Percentiles rank a stretch among this genome's conserved stretches.
phyloP scores from a whole-genome alignment of 306 rosid species.

The Neltuma alba region DNA sequence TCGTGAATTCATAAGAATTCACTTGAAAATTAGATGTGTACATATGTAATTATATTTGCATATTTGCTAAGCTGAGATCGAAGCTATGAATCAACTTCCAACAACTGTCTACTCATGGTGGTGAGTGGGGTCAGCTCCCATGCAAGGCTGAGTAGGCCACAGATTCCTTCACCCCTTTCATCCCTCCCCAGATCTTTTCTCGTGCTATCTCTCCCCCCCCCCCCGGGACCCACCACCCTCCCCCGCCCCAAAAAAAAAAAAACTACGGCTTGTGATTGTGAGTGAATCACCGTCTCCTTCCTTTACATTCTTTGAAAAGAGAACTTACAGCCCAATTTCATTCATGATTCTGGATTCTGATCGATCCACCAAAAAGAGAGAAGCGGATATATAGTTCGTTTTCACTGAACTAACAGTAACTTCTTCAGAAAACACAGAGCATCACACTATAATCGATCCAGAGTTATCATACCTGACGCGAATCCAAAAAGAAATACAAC shows the following conservation, averaged over 20 bases:
- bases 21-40: no score
- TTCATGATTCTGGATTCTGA: not conserved
- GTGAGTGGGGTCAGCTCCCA: constrained; percentile 52
- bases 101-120: constrained; percentile 18
- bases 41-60: no score
- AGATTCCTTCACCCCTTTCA: constrained; percentile 37
- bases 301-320: not conserved
- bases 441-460: not conserved
- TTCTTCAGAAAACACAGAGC: not conserved
- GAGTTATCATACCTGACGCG: not conserved
- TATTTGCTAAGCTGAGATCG: not conserved
- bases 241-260: no score
- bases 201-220: no score
- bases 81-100: constrained; percentile 12
- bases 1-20: no score
- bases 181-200: not conserved
- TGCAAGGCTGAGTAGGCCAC: constrained; percentile 56
- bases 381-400: not conserved
- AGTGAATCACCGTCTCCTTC: not conserved
- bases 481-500: not conserved
- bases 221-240: no score
- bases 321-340: not conserved
- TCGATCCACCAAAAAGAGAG: not conserved
- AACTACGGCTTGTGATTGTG: no score
- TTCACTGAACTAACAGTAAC: no score